phyloP scores from a whole-genome alignment of 331 rosid genomes.

The Arachis monticola region DNA sequence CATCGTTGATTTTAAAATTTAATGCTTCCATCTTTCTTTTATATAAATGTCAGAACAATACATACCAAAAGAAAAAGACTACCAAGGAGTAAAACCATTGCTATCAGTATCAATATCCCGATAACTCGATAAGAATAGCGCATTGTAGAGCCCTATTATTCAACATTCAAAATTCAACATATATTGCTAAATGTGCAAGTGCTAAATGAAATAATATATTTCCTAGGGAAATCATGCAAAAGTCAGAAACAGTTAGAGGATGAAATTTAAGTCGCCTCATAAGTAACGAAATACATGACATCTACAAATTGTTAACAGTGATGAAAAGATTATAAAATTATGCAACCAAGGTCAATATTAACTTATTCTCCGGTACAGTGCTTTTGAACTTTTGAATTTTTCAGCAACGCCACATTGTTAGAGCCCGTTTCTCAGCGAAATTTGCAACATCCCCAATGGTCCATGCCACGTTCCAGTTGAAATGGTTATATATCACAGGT shows the following conservation, averaged over 20 bases:
- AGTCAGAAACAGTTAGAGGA: background rate
- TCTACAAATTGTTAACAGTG: conserved; percentile 27
- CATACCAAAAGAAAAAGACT: no score
- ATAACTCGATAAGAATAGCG: no score
- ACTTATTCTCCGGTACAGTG: conserved; percentile 44
- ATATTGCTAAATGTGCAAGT: background rate
- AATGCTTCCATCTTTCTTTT: no score
- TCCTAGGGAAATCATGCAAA: background rate
- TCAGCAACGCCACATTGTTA: conserved; percentile 39
- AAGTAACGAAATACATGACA: conserved; percentile 31
- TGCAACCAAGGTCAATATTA: conserved; percentile 44
- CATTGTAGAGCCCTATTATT: no score
- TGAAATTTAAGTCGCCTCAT: conserved; percentile 8
- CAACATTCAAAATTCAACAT: no score
- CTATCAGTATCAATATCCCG: no score
- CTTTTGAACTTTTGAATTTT: conserved; percentile 36
- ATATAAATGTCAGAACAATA: no score
- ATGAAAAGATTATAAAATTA: background rate
- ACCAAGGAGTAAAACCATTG: no score
- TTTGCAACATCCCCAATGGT: conserved; percentile 29
- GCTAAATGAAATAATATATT: background rate
- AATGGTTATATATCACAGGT: conserved; percentile 38
- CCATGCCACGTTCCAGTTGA: conserved; percentile 36
- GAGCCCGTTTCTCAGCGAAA: conserved; percentile 33
- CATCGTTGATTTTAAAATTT: no score